phyloP scores from a whole-genome alignment of 352 stramenopile genomes.

The Globisporangium barbulae region DNA sequence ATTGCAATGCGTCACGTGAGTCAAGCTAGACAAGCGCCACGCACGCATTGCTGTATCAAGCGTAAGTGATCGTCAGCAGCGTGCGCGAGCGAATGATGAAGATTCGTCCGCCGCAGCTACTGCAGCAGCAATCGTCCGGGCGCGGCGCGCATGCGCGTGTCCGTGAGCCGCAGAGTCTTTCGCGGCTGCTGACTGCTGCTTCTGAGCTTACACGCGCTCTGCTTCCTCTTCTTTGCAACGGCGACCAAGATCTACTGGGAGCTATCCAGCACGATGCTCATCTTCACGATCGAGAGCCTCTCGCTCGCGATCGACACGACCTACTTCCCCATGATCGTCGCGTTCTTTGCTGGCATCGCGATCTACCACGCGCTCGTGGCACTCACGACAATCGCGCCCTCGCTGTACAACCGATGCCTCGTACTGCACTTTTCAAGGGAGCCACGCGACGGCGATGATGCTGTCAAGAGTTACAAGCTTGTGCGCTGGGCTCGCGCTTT shows the following conservation, averaged over 20 bases:
- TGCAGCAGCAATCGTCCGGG: not conserved
- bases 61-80: too few relatives aligned
- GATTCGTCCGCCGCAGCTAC: too few relatives aligned
- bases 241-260: not conserved
- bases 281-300: not conserved
- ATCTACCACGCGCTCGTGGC: too few relatives aligned
- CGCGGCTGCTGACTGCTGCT: not conserved
- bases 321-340: too few relatives aligned
- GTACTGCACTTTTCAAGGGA: too few relatives aligned
- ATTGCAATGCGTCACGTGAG: not conserved
- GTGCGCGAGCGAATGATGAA: too few relatives aligned
- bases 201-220: not conserved
- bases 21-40: not conserved
- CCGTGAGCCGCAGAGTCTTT: not conserved
- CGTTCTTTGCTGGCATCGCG: too few relatives aligned
- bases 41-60: too few relatives aligned
- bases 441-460: too few relatives aligned
- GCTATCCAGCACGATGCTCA: not conserved
- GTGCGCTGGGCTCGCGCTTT: not conserved
- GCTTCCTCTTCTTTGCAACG: not conserved
- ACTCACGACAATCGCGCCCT: too few relatives aligned
- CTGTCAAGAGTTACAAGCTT: not conserved
- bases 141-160: not conserved
- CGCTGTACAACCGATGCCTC: too few relatives aligned
- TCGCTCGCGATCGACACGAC: not conserved